Base-by-base conservation (phyloP, 805 yeast species). In the Nakazawaea populi region DNA sequence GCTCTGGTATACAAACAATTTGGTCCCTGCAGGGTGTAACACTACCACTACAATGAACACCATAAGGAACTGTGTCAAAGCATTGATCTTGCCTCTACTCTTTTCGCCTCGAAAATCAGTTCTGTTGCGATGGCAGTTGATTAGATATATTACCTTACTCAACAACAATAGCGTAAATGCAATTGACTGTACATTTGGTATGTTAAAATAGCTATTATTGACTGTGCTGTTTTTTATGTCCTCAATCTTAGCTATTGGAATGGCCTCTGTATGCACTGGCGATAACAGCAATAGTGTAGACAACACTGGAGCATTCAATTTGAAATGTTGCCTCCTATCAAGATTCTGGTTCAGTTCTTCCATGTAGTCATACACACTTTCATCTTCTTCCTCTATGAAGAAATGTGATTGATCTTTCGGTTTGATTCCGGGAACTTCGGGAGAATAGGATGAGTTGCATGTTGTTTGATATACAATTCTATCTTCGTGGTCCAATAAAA, bases 261-360 rank as follows among this genome's bases (percentile, higher is more conserved):
- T 18, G 4, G 42, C 42, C 14, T 50, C 54, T 7, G 51, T 47
- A 0, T 58, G 62, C 1, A 62, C 61, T 4, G 68, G 66, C 11
- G 68, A 54, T 7, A 65, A 37, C 8, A 68, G 66, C 18, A 66
- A 47, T 31, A 66, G 51, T 3, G 70, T 61, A 2, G 70, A 63
- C 29, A 66, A 46, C 6, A 66, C 60, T 1, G 70, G 70, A 2
- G 63, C 64, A 38, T 53, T 54, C 14, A 46, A 43, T 46, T 34
- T 47, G 36, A 43, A 43, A 28, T 32, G 35, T 12, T 18, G 6
- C 27, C 28, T 30, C 5, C 24, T 31, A 30, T 30, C 24, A 42
- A 10, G 8, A 6, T 32, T 27, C 10, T 44, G 24, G 12, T 43
- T 12, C 12, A n/a, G 14, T 30, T 43, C 38, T 18, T 36, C 46